Evolutionary conservation across 2,329 filamentous ascomycete genomes (phyloP).

Genomic region (Cercospora beticola): DNA sequence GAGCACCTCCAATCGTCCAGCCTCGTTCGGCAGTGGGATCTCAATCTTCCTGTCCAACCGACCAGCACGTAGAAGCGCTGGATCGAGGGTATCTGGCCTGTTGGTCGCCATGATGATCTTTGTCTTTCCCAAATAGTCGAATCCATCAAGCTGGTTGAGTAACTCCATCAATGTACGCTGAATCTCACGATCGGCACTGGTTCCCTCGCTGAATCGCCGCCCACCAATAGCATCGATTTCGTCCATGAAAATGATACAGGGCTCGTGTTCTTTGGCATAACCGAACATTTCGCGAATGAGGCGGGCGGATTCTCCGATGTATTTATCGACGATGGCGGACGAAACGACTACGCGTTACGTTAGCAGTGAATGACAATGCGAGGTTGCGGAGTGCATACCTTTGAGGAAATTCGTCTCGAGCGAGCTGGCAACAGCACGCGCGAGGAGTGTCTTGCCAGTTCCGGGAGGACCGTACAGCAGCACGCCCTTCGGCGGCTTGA

Average conservation of each 20-base stretch:
- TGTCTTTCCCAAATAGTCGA: constrained; percentile 98
- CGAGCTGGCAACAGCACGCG: constrained; percentile 91
- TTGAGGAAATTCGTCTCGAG: constrained; percentile 98
- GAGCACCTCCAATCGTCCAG: constrained; percentile 91
- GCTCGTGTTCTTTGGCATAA: constrained; percentile 98
- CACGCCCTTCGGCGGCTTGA: constrained; percentile 98
- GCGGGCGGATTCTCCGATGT: constrained; percentile 96
- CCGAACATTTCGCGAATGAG: constrained; percentile 99
- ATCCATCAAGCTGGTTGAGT: constrained; percentile 96
- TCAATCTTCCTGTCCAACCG: constrained; percentile 97
- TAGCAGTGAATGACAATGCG: constrained; percentile 5
- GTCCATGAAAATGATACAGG: constrained; percentile 99
- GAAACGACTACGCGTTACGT: constrained; percentile 70
- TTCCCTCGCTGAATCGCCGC: constrained; percentile 93
- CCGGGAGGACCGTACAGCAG: constrained; percentile 93
- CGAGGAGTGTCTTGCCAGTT: constrained; percentile 93
- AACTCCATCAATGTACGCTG: constrained; percentile 98
- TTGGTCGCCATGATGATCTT: constrained; percentile 99
- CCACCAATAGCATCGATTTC: constrained; percentile 99
- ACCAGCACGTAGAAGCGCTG: constrained; percentile 85
- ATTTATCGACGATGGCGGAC: constrained; percentile 98
- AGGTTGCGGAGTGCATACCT: constrained; percentile 54
- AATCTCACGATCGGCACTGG: constrained; percentile 95
- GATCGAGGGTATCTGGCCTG: constrained; percentile 92
- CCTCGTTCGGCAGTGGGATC: constrained; percentile 94